Evolutionary conservation across 2,329 filamentous ascomycete genomes (phyloP), one percentile per base, ranked within the genome.

Genomic region (Apiospora hydei): DNA sequence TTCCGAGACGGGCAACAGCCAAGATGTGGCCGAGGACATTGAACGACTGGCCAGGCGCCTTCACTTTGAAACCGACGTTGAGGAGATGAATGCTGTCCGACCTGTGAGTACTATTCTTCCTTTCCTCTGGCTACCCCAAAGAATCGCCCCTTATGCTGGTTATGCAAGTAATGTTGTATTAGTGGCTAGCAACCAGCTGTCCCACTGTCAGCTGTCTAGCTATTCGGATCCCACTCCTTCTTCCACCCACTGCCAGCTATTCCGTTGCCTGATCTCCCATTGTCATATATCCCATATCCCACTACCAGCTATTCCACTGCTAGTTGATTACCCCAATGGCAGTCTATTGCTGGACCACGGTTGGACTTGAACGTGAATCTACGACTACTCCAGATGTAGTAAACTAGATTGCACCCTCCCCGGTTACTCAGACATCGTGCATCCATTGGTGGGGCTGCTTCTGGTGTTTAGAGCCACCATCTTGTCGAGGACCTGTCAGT

Each of bases 1-100:
- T 71, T 97, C 96, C 51, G 96, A 99, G 85, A 98, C 95, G 30
- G 96, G 96, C 71, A 98, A 96, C 79, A 92, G 94, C 71, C 94
- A 98, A 82, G 96, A 98, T 82, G 90, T 96, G 74, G 96, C 96
- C 26, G 91, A 94, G 78, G 94, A 98, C 80, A 85, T 98, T 74
- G 94, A 92, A 51, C 87, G 91, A 53, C 83, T 94, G 75, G 88
- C 91, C 47, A 91, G 96, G 83, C 89, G 96, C 44, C 84, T 98
- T 72, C 94, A 91, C 77, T 98, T 98, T 82, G 83, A 88, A 74
- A 93, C 92, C 30, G 87, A 89, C 69, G 90, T 98, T 34, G 89
- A 90, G 71, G 94, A 95, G 81, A 89, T 98, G 83, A 91, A 98
- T 79, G 87, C 87, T 71, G 87, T 94, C 77, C 90, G 92, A 75